These are phyloP conservation scores for Flueggea neowawraea DNA, from an alignment of 441 rosid species.

Conservation along the genomic window DNA sequence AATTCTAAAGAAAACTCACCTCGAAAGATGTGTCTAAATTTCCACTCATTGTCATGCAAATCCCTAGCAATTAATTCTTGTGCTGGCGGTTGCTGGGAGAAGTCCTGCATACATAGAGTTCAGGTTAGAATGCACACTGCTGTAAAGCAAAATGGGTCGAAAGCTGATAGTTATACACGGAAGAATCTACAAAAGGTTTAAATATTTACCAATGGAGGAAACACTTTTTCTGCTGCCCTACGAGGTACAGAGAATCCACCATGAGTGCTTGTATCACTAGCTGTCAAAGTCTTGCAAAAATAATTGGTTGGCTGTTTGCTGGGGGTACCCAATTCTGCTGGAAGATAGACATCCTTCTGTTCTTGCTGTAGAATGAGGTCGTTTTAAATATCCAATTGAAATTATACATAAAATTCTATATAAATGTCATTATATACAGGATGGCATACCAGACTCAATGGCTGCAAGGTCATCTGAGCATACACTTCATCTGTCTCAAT, in stretches of 20 bases:
- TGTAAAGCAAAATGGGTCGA: background rate
- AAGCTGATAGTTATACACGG: background rate
- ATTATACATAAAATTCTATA: background rate
- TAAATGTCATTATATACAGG: background rate
- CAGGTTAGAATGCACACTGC: background rate
- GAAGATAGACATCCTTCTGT: conserved; percentile 49
- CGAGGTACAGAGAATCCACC: conserved; percentile 66
- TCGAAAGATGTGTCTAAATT: conserved; percentile 37
- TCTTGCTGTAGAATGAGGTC: conserved; percentile 41
- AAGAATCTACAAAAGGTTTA: background rate
- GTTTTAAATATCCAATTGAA: background rate
- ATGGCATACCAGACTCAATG: conserved; percentile 36
- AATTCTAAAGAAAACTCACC: conserved; percentile 16
- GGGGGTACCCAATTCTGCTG: conserved; percentile 44
- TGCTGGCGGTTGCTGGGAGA: conserved; percentile 34
- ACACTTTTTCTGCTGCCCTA: conserved; percentile 61
- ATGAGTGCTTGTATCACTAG: conserved; percentile 52
- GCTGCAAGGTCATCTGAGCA: conserved; percentile 61
- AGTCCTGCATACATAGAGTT: conserved; percentile 21
- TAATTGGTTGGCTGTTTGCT: conserved; percentile 61
- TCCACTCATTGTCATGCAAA: conserved; percentile 40
- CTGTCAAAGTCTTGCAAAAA: conserved; percentile 45
- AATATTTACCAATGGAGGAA: conserved; percentile 43
- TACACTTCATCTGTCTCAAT: conserved; percentile 42
- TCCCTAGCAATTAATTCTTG: conserved; percentile 39